Evolutionary conservation across 1,284 basidiomycete species (phyloP).

Genomic region (Apiotrichum mycotoxinovorans): DNA sequence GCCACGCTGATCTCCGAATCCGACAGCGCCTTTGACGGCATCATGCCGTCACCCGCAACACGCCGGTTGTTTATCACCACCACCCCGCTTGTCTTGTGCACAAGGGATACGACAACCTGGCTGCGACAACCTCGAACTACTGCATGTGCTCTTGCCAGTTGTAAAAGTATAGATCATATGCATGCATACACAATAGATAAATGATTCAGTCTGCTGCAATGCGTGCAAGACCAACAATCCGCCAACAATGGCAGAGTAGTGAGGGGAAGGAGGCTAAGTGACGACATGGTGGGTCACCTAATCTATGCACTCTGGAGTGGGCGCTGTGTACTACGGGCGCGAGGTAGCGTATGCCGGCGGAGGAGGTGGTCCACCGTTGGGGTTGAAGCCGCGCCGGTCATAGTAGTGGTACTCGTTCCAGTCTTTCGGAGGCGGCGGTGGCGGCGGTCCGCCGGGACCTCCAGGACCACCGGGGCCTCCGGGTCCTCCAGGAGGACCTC

Average conservation of each 20-base stretch:
- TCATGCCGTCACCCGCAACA: too few species aligned
- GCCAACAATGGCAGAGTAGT: not conserved
- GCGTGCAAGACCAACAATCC: not conserved
- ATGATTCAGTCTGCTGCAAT: not conserved
- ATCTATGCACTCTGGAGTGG: not conserved
- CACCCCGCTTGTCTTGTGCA: too few species aligned
- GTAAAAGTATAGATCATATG: not conserved
- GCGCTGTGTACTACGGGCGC: not conserved
- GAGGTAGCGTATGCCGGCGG: not conserved
- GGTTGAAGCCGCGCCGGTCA: not conserved
- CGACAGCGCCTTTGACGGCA: too few species aligned
- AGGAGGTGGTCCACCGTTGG: not conserved
- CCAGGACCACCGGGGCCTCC: not conserved
- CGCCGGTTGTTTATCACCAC: too few species aligned
- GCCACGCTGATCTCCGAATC: too few species aligned
- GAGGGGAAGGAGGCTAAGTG: too few species aligned
- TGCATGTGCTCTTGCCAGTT: too few species aligned
- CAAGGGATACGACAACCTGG: too few species aligned
- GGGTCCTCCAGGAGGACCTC: not conserved
- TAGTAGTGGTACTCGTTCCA: not conserved
- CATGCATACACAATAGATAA: slow-evolving; percentile 3
- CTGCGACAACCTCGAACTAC: too few species aligned
- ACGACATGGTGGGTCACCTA: not conserved
- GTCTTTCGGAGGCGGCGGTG: not conserved
- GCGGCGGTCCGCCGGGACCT: not conserved